phyloP scores from a whole-genome alignment of 306 rosid species.

The Aeschynomene evenia region DNA sequence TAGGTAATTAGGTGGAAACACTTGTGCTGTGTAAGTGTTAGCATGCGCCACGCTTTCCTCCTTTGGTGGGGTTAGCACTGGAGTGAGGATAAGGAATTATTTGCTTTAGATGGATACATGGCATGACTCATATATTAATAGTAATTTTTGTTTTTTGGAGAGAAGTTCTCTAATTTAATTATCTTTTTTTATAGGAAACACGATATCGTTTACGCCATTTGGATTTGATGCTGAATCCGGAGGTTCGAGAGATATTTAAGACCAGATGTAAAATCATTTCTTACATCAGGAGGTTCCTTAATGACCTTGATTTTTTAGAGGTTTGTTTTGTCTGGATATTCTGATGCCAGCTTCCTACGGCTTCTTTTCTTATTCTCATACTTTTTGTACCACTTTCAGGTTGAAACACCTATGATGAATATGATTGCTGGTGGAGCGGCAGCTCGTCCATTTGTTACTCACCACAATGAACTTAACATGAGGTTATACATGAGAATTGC shows the following conservation, averaged over 20 bases:
- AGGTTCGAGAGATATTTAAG: conserved; percentile 84
- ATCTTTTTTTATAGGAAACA: conserved; percentile 64
- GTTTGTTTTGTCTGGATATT: conserved; percentile 39
- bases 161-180: background rate
- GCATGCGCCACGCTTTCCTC: background rate
- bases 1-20: background rate
- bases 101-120: background rate
- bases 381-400: conserved; percentile 48
- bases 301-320: conserved; percentile 88
- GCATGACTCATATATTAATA: background rate
- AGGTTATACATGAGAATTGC: conserved; percentile 85
- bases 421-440: conserved; percentile 99
- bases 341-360: background rate
- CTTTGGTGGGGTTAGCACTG: background rate
- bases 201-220: conserved; percentile 84
- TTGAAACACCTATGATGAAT: conserved; percentile 99
- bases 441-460: conserved; percentile 89
- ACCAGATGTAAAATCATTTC: conserved; percentile 65
- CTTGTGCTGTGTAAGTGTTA: background rate
- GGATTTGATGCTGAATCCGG: conserved; percentile 82
- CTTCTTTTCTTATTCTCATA: conserved; percentile 15
- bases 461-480: conserved; percentile 93
- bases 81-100: background rate
- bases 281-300: conserved; percentile 69
- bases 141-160: background rate